Percentiles rank a stretch among this genome's conserved stretches.
Conservation (phyloP, 2,329 filamentous ascomycete species). For the Alternaria arborescens region DNA sequence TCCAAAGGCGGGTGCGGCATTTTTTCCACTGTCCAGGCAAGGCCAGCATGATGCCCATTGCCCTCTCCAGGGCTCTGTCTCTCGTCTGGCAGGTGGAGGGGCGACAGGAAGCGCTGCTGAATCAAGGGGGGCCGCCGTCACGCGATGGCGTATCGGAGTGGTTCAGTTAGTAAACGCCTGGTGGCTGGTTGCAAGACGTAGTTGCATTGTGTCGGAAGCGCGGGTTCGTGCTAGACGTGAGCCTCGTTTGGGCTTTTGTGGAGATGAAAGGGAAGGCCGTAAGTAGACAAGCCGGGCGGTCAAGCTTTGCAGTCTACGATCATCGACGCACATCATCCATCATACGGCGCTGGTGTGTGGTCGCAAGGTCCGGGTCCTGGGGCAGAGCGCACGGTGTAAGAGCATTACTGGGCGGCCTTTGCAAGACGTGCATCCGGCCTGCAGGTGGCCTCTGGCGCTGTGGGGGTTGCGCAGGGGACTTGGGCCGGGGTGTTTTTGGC, state of each 20-base stretch:
- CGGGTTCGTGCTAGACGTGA: slow-evolving; percentile 3
- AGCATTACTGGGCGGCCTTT: slow-evolving; percentile 4
- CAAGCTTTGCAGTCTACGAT: slow-evolving; percentile 19
- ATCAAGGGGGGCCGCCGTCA: slow-evolving; percentile 2
- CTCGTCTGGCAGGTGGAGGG: neutral
- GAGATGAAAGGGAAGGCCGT: slow-evolving; percentile 2
- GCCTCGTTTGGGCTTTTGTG: slow-evolving; percentile 1
- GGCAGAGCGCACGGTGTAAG: slow-evolving; percentile 8
- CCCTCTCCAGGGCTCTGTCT: slow-evolving; percentile 4
- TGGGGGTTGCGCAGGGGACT: slow-evolving; percentile 31
- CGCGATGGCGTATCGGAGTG: neutral
- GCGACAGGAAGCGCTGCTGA: neutral
- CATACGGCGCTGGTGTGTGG: slow-evolving; percentile 5
- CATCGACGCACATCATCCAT: slow-evolving; percentile 21
- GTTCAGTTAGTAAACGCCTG: neutral
- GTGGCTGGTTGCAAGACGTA: neutral
- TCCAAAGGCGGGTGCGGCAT: slow-evolving; percentile 24
- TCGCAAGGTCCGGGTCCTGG: slow-evolving; percentile 11
- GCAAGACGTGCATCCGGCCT: slow-evolving; percentile 30
- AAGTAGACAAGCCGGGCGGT: slow-evolving; percentile 2
- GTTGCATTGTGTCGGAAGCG: slow-evolving; percentile 1
- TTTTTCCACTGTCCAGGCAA: slow-evolving; percentile 14
- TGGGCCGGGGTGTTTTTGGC: slow-evolving; percentile 12
- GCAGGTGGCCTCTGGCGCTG: slow-evolving; percentile 32
- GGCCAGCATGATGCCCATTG: slow-evolving; percentile 14